Conservation (phyloP, 2,329 filamentous ascomycete species). For the Talaromyces verruculosus region DNA sequence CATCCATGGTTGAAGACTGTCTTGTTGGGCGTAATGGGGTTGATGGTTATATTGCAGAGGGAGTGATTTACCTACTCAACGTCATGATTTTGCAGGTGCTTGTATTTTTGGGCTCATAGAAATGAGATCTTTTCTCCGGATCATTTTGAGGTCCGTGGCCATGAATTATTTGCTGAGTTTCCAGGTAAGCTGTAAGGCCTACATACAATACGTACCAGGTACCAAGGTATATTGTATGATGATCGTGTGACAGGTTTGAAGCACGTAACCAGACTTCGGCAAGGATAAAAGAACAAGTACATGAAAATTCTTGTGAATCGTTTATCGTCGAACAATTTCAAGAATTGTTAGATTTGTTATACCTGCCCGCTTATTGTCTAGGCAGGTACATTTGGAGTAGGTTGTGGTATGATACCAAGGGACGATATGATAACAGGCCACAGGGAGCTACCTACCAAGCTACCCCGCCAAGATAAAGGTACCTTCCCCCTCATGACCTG, state of each 20-base stretch:
- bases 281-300: neutral
- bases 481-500: slow-evolving; percentile 9
- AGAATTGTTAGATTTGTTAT: too few relatives aligned
- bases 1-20: slow-evolving; percentile 96
- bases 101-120: neutral
- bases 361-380: too few relatives aligned
- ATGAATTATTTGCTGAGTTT: neutral
- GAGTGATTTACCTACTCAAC: slow-evolving; percentile 57
- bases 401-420: neutral
- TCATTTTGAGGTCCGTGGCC: neutral
- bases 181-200: neutral
- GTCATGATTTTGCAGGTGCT: neutral
- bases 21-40: slow-evolving; percentile 90
- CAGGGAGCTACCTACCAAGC: slow-evolving; percentile 5
- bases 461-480: slow-evolving; percentile 20
- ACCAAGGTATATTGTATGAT: neutral
- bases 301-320: neutral
- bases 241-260: neutral
- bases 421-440: neutral
- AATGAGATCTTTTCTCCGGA: too few relatives aligned
- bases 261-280: neutral
- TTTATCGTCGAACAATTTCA: neutral
- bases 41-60: slow-evolving; percentile 87
- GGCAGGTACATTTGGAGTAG: too few relatives aligned
- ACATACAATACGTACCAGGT: neutral